These are phyloP conservation scores for Boletus tylopilopsis DNA, from an alignment of 768 basidiomycete species.

Conservation along the genomic window DNA sequence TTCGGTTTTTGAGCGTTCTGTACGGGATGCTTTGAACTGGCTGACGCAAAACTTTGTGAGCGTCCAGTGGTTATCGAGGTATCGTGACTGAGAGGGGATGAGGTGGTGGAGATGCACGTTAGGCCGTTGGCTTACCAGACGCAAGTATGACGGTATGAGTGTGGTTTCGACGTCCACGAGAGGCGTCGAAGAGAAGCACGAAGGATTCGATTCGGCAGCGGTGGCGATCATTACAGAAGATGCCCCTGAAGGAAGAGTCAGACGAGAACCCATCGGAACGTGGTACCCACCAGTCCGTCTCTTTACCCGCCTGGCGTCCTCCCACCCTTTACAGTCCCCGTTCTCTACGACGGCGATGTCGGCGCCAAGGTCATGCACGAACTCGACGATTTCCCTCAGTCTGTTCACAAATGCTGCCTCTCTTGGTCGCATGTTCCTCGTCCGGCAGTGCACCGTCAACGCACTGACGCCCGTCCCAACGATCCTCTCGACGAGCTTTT, in stretches of 20 bases:
- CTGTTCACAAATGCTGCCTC: slow-evolving; percentile 78
- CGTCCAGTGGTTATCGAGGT: slow-evolving; percentile 75
- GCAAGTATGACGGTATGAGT: slow-evolving; percentile 70
- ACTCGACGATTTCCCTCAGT: slow-evolving; percentile 80
- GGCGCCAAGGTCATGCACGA: slow-evolving; percentile 68
- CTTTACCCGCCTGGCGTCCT: slow-evolving; percentile 75
- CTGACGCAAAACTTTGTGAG: slow-evolving; percentile 85
- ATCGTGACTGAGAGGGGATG: slow-evolving; percentile 50
- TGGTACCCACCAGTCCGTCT: slow-evolving; percentile 60
- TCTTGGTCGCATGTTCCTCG: slow-evolving; percentile 81
- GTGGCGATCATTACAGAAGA: slow-evolving; percentile 96
- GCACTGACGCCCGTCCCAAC: slow-evolving; percentile 83
- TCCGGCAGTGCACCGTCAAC: slow-evolving; percentile 94
- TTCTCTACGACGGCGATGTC: slow-evolving; percentile 91
- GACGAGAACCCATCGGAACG: background rate
- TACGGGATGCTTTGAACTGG: slow-evolving; percentile 72
- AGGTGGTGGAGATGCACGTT: background rate
- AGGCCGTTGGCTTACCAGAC: slow-evolving; percentile 46
- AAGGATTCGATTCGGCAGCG: slow-evolving; percentile 89
- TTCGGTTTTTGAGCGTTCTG: slow-evolving; percentile 54
- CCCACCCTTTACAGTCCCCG: slow-evolving; percentile 81
- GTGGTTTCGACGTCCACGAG: slow-evolving; percentile 64
- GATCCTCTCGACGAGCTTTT: slow-evolving; percentile 86
- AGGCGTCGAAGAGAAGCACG: slow-evolving; percentile 73
- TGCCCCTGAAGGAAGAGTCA: slow-evolving; percentile 46